Percentiles rank a stretch among this genome's conserved stretches.
These are phyloP conservation scores for Crotalaria pallida DNA, from an alignment of 306 rosid species.

Conservation along the genomic window DNA sequence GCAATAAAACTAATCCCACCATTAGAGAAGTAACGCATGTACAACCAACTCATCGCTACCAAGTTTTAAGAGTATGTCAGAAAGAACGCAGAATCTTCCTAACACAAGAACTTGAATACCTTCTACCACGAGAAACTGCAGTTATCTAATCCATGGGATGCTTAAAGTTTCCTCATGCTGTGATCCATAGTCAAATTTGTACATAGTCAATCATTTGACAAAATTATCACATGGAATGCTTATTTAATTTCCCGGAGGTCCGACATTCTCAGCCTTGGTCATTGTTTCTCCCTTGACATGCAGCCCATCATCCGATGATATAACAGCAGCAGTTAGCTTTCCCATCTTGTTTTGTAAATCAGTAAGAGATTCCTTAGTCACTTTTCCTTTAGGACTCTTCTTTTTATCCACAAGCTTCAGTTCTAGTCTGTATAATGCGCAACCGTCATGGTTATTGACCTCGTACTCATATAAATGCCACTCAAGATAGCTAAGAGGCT, in stretches of 20 bases:
- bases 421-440: conserved; percentile 84
- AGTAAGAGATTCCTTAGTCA: conserved; percentile 66
- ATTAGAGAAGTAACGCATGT: background rate
- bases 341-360: conserved; percentile 97
- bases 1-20: background rate
- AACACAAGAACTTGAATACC: background rate
- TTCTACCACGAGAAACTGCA: conserved; percentile 11
- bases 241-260: conserved; percentile 32
- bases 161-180: conserved; percentile 10
- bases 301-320: conserved; percentile 38
- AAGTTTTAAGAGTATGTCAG: background rate
- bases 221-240: background rate
- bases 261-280: conserved; percentile 37
- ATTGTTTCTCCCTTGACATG: conserved; percentile 43
- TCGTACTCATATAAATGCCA: conserved; percentile 96
- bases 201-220: conserved; percentile 21
- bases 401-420: conserved; percentile 79
- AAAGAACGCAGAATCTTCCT: background rate
- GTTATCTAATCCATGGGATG: conserved; percentile 7
- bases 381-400: conserved; percentile 71
- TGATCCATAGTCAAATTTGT: conserved; percentile 11
- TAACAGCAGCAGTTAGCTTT: conserved; percentile 68
- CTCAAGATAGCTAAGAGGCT: conserved; percentile 66
- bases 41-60: background rate
- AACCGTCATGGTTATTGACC: conserved; percentile 61